Evolutionary conservation across 345 rosid species (phyloP).

Genomic region (Adansonia digitata): DNA sequence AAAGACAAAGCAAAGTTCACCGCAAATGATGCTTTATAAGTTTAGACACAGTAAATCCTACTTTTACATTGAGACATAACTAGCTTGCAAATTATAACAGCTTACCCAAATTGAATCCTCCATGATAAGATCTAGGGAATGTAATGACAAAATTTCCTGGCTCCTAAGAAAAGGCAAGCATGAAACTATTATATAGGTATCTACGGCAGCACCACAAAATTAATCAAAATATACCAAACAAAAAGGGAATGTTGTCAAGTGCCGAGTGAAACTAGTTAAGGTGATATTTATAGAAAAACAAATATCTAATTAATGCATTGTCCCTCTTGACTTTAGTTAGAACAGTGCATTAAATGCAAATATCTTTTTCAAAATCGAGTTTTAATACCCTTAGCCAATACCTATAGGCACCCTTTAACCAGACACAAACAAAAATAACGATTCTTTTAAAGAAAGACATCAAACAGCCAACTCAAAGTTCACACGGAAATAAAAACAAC

Average conservation of each 20-base stretch:
- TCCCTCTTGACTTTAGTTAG: not conserved
- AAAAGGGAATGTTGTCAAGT: not conserved
- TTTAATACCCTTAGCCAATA: not conserved
- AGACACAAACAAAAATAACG: not conserved
- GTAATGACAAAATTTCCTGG: constrained; percentile 96
- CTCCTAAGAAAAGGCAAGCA: constrained; percentile 52
- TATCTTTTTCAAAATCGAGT: not conserved
- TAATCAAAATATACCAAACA: not conserved
- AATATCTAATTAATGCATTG: not conserved
- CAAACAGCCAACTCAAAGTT: not conserved
- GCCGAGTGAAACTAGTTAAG: not conserved
- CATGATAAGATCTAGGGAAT: constrained; percentile 91
- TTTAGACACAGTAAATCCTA: constrained; percentile 4
- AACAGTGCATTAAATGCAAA: not conserved
- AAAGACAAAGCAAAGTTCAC: constrained; percentile 11
- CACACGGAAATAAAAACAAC: not conserved
- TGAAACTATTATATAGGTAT: constrained; percentile 11
- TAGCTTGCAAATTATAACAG: constrained; percentile 7
- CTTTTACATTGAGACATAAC: constrained; percentile 4
- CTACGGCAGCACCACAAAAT: constrained; percentile 1
- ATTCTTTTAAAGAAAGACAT: not conserved
- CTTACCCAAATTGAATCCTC: constrained; percentile 96
- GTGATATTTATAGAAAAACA: not conserved
- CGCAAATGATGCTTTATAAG: not conserved
- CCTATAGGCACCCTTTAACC: not conserved